Evolutionary conservation across 768 basidiomycete genomes (phyloP).

Genomic region (Clitopilus passeckerianus): DNA sequence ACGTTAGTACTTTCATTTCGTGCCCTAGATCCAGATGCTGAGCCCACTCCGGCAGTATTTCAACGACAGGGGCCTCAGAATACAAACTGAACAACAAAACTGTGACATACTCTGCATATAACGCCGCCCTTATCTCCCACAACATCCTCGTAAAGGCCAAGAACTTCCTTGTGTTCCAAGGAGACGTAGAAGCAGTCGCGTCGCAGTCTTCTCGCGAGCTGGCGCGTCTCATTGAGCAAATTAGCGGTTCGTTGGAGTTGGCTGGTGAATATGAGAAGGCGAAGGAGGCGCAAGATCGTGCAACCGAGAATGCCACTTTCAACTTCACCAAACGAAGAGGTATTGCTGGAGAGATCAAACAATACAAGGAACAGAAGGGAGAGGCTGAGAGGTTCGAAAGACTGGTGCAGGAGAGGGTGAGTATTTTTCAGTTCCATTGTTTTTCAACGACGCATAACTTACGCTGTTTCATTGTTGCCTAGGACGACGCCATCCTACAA

Average conservation of each 20-base stretch:
- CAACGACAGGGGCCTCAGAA: conserved; percentile 81
- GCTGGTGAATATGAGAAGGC: conserved; percentile 86
- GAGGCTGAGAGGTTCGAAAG: conserved; percentile 88
- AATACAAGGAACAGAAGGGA: conserved; percentile 94
- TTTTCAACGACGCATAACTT: not conserved
- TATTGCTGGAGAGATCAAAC: conserved; percentile 92
- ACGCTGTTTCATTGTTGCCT: conserved; percentile 6
- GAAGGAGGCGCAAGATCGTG: conserved; percentile 80
- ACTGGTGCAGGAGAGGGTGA: conserved; percentile 67
- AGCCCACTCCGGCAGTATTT: conserved; percentile 55
- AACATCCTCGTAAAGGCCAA: conserved; percentile 99
- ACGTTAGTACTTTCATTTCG: conserved; percentile 57
- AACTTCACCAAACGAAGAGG: conserved; percentile 94
- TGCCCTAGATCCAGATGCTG: not conserved
- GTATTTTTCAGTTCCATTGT: too few species aligned
- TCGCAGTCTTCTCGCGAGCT: conserved; percentile 91
- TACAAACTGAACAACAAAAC: conserved; percentile 80
- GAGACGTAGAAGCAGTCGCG: conserved; percentile 97
- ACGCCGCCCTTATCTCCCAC: conserved; percentile 78
- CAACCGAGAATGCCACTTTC: conserved; percentile 91
- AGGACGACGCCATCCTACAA: conserved; percentile 81
- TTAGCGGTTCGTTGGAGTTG: conserved; percentile 90
- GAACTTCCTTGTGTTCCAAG: conserved; percentile 99
- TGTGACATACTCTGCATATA: conserved; percentile 88
- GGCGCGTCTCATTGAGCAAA: conserved; percentile 89